Conservation (phyloP, 805 yeast species). For the Gaillardinia entomophila region DNA sequence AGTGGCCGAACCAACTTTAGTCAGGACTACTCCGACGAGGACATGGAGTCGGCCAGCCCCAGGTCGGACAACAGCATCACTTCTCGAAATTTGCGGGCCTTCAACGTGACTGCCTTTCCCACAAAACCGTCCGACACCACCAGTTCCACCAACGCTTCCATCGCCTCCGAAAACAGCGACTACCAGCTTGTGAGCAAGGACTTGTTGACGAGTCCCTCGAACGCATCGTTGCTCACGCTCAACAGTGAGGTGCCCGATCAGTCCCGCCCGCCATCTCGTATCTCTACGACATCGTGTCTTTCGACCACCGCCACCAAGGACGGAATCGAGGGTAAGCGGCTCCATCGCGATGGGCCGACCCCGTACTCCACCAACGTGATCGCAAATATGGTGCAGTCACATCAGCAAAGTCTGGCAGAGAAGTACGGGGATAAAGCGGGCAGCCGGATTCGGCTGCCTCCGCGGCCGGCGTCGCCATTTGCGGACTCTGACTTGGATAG, state of each 20-base stretch:
- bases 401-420: constrained; percentile 4
- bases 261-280: constrained; percentile 57
- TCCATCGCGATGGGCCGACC: constrained; percentile 41
- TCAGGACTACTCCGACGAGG: constrained; percentile 13
- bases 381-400: constrained; percentile 19
- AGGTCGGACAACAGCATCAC: constrained; percentile 12
- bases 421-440: not conserved
- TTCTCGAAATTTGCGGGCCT: constrained; percentile 13
- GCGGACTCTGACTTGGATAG: constrained; percentile 3
- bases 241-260: constrained; percentile 1
- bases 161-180: constrained; percentile 20
- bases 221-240: constrained; percentile 3
- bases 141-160: constrained; percentile 16
- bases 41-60: constrained; percentile 8
- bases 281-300: constrained; percentile 60
- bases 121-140: too few species aligned
- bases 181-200: constrained; percentile 13
- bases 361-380: constrained; percentile 27
- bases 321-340: constrained; percentile 60
- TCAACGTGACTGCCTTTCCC: not conserved
- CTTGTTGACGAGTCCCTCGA: constrained; percentile 3
- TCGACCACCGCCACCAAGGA: constrained; percentile 72
- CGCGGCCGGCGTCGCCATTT: not conserved
- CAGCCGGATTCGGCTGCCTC: not conserved
- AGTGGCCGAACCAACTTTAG: constrained; percentile 28